Evolutionary conservation across 2,329 filamentous ascomycete species (phyloP).

Genomic region (Sarocladium strictum): DNA sequence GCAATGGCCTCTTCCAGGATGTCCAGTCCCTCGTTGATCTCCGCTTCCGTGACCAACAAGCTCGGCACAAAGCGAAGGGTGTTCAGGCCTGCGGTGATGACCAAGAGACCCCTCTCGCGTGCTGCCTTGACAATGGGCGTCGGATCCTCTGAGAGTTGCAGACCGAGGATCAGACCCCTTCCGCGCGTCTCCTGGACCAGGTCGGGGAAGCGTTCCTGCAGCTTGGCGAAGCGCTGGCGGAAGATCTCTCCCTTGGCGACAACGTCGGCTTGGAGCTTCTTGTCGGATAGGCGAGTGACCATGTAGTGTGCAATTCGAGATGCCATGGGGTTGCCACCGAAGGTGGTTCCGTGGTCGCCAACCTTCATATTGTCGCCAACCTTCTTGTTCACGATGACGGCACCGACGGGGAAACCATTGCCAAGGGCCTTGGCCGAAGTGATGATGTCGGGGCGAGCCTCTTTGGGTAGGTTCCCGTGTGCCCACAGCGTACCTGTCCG

Average conservation of each 20-base stretch:
- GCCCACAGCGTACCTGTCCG: slow-evolving; percentile 91
- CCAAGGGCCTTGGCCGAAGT: slow-evolving; percentile 94
- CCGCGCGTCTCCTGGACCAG: slow-evolving; percentile 76
- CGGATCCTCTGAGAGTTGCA: slow-evolving; percentile 74
- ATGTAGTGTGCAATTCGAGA: slow-evolving; percentile 82
- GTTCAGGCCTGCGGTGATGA: slow-evolving; percentile 91
- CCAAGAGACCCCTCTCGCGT: slow-evolving; percentile 75
- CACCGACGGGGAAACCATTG: slow-evolving; percentile 93
- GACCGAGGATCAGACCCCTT: slow-evolving; percentile 75
- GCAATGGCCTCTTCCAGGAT: slow-evolving; percentile 66
- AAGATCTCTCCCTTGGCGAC: slow-evolving; percentile 55
- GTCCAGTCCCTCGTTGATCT: slow-evolving; percentile 71
- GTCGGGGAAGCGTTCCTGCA: slow-evolving; percentile 51
- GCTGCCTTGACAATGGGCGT: slow-evolving; percentile 75
- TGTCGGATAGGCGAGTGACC: slow-evolving; percentile 67
- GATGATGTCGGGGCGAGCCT: slow-evolving; percentile 87
- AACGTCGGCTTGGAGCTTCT: slow-evolving; percentile 64
- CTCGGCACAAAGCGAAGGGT: slow-evolving; percentile 89
- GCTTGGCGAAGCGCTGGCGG: slow-evolving; percentile 37
- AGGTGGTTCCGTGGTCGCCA: slow-evolving; percentile 91
- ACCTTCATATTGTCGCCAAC: slow-evolving; percentile 37
- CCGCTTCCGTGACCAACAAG: slow-evolving; percentile 69
- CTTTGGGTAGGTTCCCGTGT: slow-evolving; percentile 64
- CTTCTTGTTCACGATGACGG: slow-evolving; percentile 40
- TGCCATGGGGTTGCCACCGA: slow-evolving; percentile 85